Evolutionary conservation across 2,329 filamentous ascomycete species (phyloP).

Genomic region (Hypoxylon sp.): DNA sequence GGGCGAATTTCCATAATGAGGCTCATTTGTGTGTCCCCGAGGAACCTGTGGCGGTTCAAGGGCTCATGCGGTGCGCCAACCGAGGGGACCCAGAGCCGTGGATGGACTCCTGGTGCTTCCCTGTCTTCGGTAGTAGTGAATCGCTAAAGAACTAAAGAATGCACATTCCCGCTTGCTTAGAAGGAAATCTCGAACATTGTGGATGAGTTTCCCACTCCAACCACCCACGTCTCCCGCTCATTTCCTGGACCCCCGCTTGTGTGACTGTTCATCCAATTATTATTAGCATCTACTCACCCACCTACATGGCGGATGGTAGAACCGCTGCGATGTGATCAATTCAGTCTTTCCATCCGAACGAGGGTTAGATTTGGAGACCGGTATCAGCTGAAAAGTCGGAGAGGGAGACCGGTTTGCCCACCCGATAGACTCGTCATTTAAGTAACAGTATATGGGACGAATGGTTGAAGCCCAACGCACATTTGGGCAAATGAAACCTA

Average conservation of each 20-base stretch:
- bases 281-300: constrained; percentile 16
- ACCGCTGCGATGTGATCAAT: constrained; percentile 21
- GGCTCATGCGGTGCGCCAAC: constrained; percentile 51
- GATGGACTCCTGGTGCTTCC: constrained; percentile 42
- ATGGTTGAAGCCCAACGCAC: constrained; percentile 15
- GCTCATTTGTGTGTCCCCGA: constrained; percentile 46
- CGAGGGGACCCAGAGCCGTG: constrained; percentile 50
- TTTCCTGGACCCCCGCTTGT: constrained; percentile 21
- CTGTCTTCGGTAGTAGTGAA: constrained; percentile 39
- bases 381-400: constrained; percentile 39
- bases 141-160: constrained; percentile 27
- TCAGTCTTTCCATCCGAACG: constrained; percentile 35
- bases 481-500: constrained; percentile 24
- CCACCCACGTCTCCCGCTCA: constrained; percentile 1
- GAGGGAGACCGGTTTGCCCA: constrained; percentile 32
- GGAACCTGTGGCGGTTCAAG: constrained; percentile 40
- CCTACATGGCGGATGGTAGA: constrained; percentile 6
- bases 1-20: constrained; percentile 45
- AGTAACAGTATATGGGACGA: constrained; percentile 4
- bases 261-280: constrained; percentile 27
- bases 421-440: constrained; percentile 24
- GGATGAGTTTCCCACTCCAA: constrained; percentile 12
- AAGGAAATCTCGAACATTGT: constrained; percentile 7
- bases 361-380: constrained; percentile 19
- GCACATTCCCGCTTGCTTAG: constrained; percentile 35